These are phyloP conservation scores for Aspergillus saccharolyticus DNA, from an alignment of 495 filamentous ascomycete species.

Conservation along the genomic window DNA sequence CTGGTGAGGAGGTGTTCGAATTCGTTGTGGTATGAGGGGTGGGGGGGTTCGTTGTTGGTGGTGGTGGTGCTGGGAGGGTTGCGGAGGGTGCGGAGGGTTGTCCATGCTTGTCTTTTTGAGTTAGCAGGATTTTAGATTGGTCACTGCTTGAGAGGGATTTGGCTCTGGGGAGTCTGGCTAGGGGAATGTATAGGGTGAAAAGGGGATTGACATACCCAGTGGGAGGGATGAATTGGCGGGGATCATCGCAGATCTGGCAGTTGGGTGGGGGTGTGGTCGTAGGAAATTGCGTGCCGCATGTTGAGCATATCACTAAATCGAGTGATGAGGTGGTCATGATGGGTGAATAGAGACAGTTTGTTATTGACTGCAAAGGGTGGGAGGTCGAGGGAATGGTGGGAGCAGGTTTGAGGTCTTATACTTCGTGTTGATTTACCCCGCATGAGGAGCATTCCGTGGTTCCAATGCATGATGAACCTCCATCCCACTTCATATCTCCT, in stretches of 20 bases:
- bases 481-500: too few species aligned
- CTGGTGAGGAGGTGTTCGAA: slow-evolving; percentile 6
- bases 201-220: slow-evolving; percentile 33
- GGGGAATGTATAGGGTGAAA: slow-evolving; percentile 22
- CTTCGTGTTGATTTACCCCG: neutral
- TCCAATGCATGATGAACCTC: too few species aligned
- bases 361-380: too few species aligned
- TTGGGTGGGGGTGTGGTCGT: slow-evolving; percentile 36
- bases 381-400: neutral
- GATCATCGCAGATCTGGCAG: slow-evolving; percentile 73
- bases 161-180: too few species aligned
- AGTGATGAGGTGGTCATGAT: slow-evolving; percentile 6
- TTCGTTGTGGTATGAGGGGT: slow-evolving; percentile 24
- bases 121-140: too few species aligned
- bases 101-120: slow-evolving; percentile 25
- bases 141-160: too few species aligned
- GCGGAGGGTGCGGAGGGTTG: slow-evolving; percentile 21
- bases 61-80: slow-evolving; percentile 6
- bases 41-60: slow-evolving; percentile 21
- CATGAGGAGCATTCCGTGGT: neutral
- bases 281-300: slow-evolving; percentile 69
- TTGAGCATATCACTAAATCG: slow-evolving; percentile 56
- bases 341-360: neutral
- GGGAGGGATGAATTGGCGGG: slow-evolving; percentile 63
- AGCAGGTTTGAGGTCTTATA: neutral